A percentile compares a stretch with the other conserved stretches of the same genome.
Evolutionary conservation across 2,329 filamentous ascomycete species (phyloP).

Genomic region (Karstenula rhodostoma): DNA sequence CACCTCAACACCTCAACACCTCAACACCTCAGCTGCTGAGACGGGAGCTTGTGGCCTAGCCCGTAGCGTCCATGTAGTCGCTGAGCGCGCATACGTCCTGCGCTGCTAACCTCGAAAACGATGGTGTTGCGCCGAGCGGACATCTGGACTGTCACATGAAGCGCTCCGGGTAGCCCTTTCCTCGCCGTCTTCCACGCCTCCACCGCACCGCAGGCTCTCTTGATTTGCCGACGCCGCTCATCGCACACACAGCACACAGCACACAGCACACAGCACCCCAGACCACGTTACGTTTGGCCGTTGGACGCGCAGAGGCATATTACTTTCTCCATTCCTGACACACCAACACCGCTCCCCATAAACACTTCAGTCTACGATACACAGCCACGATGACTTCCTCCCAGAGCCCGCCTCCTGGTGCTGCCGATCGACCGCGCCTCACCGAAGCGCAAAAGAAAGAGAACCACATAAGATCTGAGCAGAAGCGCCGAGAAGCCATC

Average conservation of each 20-base stretch:
- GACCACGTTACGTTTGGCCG: slow-evolving; percentile 7
- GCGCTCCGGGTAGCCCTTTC: background rate
- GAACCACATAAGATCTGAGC: slow-evolving; percentile 75
- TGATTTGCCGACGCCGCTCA: background rate
- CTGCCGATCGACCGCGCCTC: slow-evolving; percentile 67
- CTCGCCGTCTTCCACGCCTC: slow-evolving; percentile 2
- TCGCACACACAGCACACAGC: background rate
- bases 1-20: too few relatives aligned
- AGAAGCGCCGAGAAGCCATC: slow-evolving; percentile 76
- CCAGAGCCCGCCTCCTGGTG: slow-evolving; percentile 37
- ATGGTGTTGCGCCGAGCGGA: background rate
- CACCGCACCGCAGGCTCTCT: background rate
- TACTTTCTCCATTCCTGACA: background rate
- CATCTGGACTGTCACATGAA: slow-evolving; percentile 15
- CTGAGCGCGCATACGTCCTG: background rate
- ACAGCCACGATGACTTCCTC: slow-evolving; percentile 31
- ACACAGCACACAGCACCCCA: background rate
- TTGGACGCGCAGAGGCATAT: background rate
- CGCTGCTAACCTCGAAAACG: background rate
- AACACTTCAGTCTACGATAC: background rate
- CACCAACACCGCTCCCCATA: background rate
- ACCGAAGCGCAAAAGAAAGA: slow-evolving; percentile 76
- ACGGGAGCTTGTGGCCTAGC: background rate
- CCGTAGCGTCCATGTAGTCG: background rate
- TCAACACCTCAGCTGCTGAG: background rate